Percentiles rank a stretch among this genome's conserved stretches.
These are phyloP conservation scores for Telfairia occidentalis DNA, from an alignment of 331 rosid genomes.

Conservation along the genomic window DNA sequence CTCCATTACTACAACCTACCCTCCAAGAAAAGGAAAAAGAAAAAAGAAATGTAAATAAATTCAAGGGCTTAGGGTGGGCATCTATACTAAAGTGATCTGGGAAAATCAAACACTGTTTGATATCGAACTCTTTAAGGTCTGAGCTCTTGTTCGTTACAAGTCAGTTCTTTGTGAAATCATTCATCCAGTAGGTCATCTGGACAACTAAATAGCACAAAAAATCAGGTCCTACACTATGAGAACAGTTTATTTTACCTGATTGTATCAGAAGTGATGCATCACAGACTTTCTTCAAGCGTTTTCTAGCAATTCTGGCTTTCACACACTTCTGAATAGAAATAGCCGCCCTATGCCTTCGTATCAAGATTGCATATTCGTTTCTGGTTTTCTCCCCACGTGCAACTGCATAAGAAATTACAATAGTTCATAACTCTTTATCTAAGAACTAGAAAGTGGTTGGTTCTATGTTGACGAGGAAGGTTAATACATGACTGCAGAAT, in stretches of 20 bases:
- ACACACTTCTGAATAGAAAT: constrained; percentile 52
- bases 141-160: background rate
- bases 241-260: constrained; percentile 40
- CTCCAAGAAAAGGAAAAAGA: background rate
- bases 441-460: constrained; percentile 20
- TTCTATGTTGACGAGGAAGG: constrained; percentile 11
- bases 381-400: constrained; percentile 65
- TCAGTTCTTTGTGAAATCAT: background rate
- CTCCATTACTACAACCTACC: background rate
- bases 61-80: constrained; percentile 1
- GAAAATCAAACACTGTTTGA: background rate
- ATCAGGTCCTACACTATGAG: background rate
- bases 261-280: constrained; percentile 65
- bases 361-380: constrained; percentile 42
- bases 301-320: constrained; percentile 40
- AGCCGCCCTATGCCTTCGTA: constrained; percentile 69
- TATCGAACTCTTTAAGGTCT: background rate
- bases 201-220: background rate
- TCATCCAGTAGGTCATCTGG: background rate
- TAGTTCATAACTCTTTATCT: background rate
- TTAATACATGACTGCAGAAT: constrained; percentile 75
- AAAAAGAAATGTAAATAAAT: background rate
- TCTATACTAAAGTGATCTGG: background rate
- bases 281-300: constrained; percentile 30
- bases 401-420: constrained; percentile 41